A percentile compares a stretch with the other conserved stretches of the same genome.
Conservation (phyloP, 345 rosid species). For the Mercurialis annua region DNA sequence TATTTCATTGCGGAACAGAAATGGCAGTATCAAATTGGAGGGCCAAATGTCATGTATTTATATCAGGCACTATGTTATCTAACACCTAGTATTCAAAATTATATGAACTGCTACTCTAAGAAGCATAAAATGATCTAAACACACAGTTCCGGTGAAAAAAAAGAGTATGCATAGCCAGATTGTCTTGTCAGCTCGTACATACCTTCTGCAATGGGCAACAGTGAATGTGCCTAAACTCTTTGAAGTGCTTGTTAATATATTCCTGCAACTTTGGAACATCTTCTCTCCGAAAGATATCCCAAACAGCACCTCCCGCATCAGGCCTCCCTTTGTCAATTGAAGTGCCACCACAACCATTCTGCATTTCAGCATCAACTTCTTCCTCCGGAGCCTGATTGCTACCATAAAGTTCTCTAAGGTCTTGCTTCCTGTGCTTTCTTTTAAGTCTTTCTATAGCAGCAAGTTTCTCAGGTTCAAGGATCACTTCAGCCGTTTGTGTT, state of each 20-base stretch:
- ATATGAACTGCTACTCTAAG: too few relatives aligned
- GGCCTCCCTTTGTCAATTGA: background rate
- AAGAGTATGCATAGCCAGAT: background rate
- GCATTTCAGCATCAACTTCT: background rate
- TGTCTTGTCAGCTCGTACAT: background rate
- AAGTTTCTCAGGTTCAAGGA: conserved; percentile 9
- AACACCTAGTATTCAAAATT: too few relatives aligned
- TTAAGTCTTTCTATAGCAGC: conserved; percentile 33
- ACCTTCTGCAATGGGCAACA: conserved; percentile 60
- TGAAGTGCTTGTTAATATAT: too few relatives aligned
- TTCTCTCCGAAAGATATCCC: too few relatives aligned
- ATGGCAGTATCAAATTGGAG: too few relatives aligned
- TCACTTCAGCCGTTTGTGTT: conserved; percentile 52
- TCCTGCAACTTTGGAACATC: too few relatives aligned
- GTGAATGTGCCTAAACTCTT: too few relatives aligned
- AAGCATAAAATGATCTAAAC: too few relatives aligned
- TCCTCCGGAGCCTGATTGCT: conserved; percentile 15
- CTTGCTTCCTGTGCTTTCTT: conserved; percentile 45
- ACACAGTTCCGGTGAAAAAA: too few relatives aligned
- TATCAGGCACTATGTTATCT: too few relatives aligned
- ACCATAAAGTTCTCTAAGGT: conserved; percentile 46
- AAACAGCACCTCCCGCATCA: conserved; percentile 64
- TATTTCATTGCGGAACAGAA: too few relatives aligned
- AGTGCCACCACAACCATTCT: background rate
- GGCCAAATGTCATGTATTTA: too few relatives aligned